phyloP scores from a whole-genome alignment of 2,329 filamentous ascomycete genomes.

The Drechmeria coniospora region DNA sequence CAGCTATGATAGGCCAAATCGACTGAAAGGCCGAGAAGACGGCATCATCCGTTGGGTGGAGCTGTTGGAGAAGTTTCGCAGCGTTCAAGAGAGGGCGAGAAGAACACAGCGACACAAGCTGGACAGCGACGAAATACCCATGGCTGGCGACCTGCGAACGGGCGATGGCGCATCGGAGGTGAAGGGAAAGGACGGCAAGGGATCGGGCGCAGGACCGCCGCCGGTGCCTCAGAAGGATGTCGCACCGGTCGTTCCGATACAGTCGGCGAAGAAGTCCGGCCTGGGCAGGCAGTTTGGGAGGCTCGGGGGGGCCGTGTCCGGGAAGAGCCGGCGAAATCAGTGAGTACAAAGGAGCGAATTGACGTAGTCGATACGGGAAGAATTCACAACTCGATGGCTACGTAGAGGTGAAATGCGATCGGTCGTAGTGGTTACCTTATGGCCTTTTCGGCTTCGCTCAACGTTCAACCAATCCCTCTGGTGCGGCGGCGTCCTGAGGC shows the following conservation, averaged over 20 bases:
- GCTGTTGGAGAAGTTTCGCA: conserved; percentile 84
- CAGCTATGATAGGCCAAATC: conserved; percentile 56
- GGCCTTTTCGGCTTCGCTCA: too few species aligned
- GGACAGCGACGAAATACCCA: conserved; percentile 32
- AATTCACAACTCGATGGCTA: background rate
- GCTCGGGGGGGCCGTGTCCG: conserved; percentile 54
- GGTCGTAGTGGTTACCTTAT: too few species aligned
- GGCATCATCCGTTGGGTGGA: conserved; percentile 81
- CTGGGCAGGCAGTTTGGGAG: conserved; percentile 55
- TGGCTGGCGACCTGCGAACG: conserved; percentile 25
- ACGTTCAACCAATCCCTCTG: too few species aligned
- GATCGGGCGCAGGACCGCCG: conserved; percentile 19
- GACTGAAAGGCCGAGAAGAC: conserved; percentile 71
- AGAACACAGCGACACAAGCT: conserved; percentile 47
- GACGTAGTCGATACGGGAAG: background rate
- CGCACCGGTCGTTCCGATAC: conserved; percentile 22
- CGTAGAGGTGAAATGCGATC: background rate
- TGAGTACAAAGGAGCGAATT: too few species aligned
- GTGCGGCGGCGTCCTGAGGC: too few species aligned
- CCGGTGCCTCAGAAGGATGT: conserved; percentile 35
- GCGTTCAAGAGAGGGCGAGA: conserved; percentile 74
- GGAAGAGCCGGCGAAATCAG: conserved; percentile 38
- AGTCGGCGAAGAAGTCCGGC: conserved; percentile 42
- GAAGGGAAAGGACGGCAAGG: conserved; percentile 22
- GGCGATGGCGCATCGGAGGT: conserved; percentile 24